Evolutionary conservation across 352 stramenopile genomes (phyloP), one percentile per base, ranked within the genome.

Genomic region (Globisporangium polare): DNA sequence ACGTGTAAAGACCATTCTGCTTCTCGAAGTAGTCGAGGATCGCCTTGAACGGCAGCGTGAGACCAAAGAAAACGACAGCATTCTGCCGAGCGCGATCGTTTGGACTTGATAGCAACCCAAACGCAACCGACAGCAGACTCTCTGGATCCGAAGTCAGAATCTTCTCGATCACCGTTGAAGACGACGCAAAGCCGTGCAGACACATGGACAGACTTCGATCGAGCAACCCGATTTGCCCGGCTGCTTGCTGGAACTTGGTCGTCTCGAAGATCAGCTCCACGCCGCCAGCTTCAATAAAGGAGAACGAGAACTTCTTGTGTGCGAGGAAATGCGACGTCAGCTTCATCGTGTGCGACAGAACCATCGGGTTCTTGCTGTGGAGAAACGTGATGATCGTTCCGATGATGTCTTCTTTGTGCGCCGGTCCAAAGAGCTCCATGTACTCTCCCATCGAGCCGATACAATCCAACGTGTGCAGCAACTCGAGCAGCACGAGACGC

Each of bases 11-110:
- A 0, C 86, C 84, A n/a, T 95, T 81, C 51, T 92, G 65, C 39
- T 86, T 89, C 42, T 95, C 84, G 58, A 95, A 95, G 58, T 84
- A 86, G 33, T 95, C 86, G 26, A 94, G 68, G 59, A 93, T 89
- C 8, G 77, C 72, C 51, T 89, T 93, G 55, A 94, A 95, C 17
- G 72, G 67, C 24, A 95, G 60, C 5, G 85, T 92, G 45, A 95
- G 68, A 22, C 84, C 83, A 51, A 91, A 95, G 60, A 93, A 95
- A 17, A 94, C 81, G 9, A 95, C 83, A 0, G 81, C 81, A 49
- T 95, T 94, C 42, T 94, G 84, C 4, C 86, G 70, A 22, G 84
- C 86, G 22, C 81, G 83, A 33, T 94, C 86, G 46, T 95, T 90
- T 1, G 84, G 77, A 41, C 84, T 93, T 0, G 83, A 88, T 1